A percentile compares a stretch with the other conserved stretches of the same genome.
phyloP scores from a whole-genome alignment of 352 stramenopile species.

The Aphanomyces euteiches region DNA sequence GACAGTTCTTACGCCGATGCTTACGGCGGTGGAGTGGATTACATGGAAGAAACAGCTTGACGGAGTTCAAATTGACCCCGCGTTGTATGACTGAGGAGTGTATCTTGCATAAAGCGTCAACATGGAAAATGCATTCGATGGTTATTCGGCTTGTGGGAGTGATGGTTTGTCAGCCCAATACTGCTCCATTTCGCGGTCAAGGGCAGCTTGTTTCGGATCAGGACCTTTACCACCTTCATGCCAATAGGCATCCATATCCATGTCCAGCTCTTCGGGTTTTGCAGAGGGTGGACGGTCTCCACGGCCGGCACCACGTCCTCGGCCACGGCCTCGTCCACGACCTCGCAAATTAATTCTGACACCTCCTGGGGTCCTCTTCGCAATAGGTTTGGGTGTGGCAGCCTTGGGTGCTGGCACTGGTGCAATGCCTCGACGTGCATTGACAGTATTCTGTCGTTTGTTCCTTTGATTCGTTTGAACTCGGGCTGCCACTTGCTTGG shows the following conservation, averaged over 20 bases:
- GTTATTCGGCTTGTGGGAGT: conserved; percentile 35
- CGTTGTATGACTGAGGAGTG: conserved; percentile 59
- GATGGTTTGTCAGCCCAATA: conserved; percentile 82
- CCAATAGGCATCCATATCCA: conserved; percentile 89
- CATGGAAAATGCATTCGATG: background rate
- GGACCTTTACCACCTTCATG: conserved; percentile 82
- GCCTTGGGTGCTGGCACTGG: conserved; percentile 1
- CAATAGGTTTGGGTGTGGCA: background rate
- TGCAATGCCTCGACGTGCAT: conserved; percentile 64
- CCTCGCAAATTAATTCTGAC: background rate
- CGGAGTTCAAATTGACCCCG: conserved; percentile 69
- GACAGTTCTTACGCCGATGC: conserved; percentile 74
- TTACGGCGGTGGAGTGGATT: conserved; percentile 77
- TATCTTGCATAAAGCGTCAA: background rate
- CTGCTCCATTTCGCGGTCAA: conserved; percentile 85
- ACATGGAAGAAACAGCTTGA: conserved; percentile 80
- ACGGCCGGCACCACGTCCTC: conserved; percentile 32
- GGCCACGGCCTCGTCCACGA: conserved; percentile 36
- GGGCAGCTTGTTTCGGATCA: conserved; percentile 67
- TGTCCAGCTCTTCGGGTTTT: conserved; percentile 74
- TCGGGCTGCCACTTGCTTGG: conserved; percentile 33
- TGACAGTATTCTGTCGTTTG: conserved; percentile 73
- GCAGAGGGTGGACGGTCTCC: conserved; percentile 36
- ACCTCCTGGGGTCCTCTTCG: background rate
- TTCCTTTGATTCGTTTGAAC: conserved; percentile 38